Evolutionary conservation across 768 basidiomycete species (phyloP), one percentile per base, ranked within the genome.

Genomic region (Termitomyces sp.): DNA sequence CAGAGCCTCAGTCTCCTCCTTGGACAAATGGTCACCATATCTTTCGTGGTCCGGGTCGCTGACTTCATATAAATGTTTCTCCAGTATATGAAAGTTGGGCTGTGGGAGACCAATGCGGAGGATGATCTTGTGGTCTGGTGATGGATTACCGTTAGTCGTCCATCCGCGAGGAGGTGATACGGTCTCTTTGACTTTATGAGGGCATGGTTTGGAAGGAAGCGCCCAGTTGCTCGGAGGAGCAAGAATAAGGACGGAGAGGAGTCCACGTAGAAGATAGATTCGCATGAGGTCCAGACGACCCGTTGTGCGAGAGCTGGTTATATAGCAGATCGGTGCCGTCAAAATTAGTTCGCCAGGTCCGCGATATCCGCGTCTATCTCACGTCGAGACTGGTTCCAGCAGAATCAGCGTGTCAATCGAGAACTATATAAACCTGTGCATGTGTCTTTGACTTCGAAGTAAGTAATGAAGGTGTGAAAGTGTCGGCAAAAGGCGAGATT

Each of bases 1-100:
- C 46, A 88, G 72, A 2, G 65, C 74, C 46, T 88, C 85, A 3
- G 86, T 84, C 60, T 90, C 81, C 54, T 80, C 82, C 68, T 86
- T 86, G 56, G 85, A 79, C 41, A 90, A 69, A 65, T 83, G 75
- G 20, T 75, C 71, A 1, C 83, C 84, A 62, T 84, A 85, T 36
- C 80, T 80, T 29, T 66, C 59, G 56, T 85, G 83, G 46, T 67
- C 68, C 0, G 84, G 85, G 64, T 85, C 74, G 63, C 82, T 84
- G n/a, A 84, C 73, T 66, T 85, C 80, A 66, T 73, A 80, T 5
- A 86, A 67, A 46, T 81, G 78, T 37, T 77, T 67, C 64, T 85
- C 82, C 54, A 86, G 66, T 26, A 69, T 65, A 41, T 67, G 62
- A 61, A 84, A 84, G 63, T 81, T 74, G 24, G 76, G 75, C 60